phyloP scores from a whole-genome alignment of 441 rosid species.

The Isatis lusitanica region DNA sequence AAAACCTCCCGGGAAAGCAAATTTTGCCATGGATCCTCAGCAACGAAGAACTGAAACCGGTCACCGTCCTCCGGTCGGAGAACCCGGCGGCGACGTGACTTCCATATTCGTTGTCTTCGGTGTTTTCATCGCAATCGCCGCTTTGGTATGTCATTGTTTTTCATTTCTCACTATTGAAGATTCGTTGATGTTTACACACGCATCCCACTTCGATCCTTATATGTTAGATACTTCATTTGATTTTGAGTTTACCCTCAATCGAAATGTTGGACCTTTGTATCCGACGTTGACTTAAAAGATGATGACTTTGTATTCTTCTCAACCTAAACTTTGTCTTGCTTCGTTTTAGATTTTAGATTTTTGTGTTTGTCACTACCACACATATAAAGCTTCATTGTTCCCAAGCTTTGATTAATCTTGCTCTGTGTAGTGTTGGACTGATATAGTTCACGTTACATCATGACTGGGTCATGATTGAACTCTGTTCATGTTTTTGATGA shows the following conservation, averaged over 20 bases:
- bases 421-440: not conserved
- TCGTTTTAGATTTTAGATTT: not conserved
- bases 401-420: not conserved
- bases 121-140: slow-evolving; percentile 46
- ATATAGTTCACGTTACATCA: not conserved
- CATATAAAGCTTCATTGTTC: not conserved
- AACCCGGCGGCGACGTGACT: slow-evolving; percentile 42
- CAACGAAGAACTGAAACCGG: slow-evolving; percentile 37
- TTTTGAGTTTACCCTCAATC: not conserved
- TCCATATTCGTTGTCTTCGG: slow-evolving; percentile 43
- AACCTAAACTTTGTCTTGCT: not conserved
- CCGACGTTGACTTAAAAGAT: slow-evolving; percentile 11
- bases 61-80: slow-evolving; percentile 34
- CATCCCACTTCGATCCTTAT: not conserved
- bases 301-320: not conserved
- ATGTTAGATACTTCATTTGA: not conserved
- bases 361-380: no score
- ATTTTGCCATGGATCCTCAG: slow-evolving; percentile 54
- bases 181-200: not conserved
- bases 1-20: slow-evolving; percentile 1
- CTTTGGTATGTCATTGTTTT: slow-evolving; percentile 39
- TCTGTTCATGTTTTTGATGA: not conserved
- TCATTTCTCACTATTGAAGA: not conserved
- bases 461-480: not conserved
- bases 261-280: slow-evolving; percentile 5